Evolutionary conservation across 2,329 filamentous ascomycete species (phyloP), one percentile per base, ranked within the genome.

Genomic region (Hypoxylon sp.): DNA sequence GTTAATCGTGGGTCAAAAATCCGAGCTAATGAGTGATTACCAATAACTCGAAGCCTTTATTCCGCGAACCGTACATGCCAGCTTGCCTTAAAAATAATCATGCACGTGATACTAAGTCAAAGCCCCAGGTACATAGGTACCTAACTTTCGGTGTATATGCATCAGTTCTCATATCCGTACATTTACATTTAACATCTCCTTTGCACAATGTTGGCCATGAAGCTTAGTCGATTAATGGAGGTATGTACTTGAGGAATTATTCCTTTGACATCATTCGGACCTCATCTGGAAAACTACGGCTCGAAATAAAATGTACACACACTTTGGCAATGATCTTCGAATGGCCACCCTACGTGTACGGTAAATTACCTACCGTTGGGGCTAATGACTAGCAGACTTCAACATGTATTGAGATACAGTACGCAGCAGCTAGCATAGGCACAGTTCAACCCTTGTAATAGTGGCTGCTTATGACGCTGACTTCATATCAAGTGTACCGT

Each of bases 1-100:
- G 62, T 62, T 69, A 71, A 60, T 65, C 62, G 36, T 68, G 65
- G 62, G 63, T 60, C 52, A 66, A 61, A 17, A 36, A 32, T 58
- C 36, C 21, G 28, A 51, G 38, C 64, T 64, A 63, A 52, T 4
- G 14, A 49, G 52, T 62, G 59, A 63, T 63, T 63, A 62, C 52
- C 48, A 63, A 60, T 50, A 63, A 45, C 32, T 56, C 41, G 52
- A 56, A 38, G 32, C 32, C 11, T 17, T 25, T 32, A n/a, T 19
- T 51, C 46, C 45, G 11, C 19, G 19, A 46, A 19, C 14, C n/a
- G 7, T 13, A 17, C 46, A 25, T 52, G 32, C 28, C 36, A 43
- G 21, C 25, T 48, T 43, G 30, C 48, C 36, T 46, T 13, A 13
- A 34, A 25, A 14, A 14, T 43, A 23, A 38, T 13, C 30, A 43